Evolutionary conservation across 306 rosid species (phyloP).

Genomic region (Comarum palustre): DNA sequence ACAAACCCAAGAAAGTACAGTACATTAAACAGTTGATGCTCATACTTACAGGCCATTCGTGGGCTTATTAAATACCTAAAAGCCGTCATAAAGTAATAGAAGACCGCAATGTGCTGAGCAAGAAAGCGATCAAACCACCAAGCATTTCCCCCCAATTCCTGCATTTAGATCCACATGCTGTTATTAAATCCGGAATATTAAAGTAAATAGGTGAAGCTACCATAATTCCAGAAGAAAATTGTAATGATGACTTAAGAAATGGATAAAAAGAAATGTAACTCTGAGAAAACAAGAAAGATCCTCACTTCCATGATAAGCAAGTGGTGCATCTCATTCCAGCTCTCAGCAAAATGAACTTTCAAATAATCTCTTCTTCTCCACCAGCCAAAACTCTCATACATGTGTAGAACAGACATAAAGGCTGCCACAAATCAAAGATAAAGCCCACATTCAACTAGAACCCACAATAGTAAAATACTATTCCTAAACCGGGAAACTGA

Average conservation of each 20-base stretch:
- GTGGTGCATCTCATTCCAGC: slow-evolving; percentile 99
- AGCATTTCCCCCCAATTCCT: slow-evolving; percentile 94
- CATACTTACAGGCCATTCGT: slow-evolving; percentile 94
- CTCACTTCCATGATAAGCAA: slow-evolving; percentile 97
- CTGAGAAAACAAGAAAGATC: slow-evolving; percentile 18
- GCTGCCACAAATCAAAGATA: slow-evolving; percentile 43
- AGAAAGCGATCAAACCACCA: slow-evolving; percentile 99
- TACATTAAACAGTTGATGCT: slow-evolving; percentile 16
- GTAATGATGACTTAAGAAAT: not conserved
- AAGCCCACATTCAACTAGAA: slow-evolving; percentile 5
- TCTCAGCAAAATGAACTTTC: slow-evolving; percentile 98
- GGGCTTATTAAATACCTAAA: slow-evolving; percentile 82
- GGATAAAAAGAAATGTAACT: not conserved
- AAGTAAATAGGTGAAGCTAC: not conserved
- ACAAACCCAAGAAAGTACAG: slow-evolving; percentile 11
- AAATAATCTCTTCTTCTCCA: slow-evolving; percentile 96
- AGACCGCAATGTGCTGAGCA: slow-evolving; percentile 83
- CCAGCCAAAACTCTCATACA: slow-evolving; percentile 99
- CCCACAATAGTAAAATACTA: slow-evolving; percentile 5
- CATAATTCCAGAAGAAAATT: not conserved
- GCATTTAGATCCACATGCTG: slow-evolving; percentile 37
- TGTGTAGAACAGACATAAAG: slow-evolving; percentile 86
- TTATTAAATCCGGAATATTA: slow-evolving; percentile 5
- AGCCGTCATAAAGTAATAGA: slow-evolving; percentile 77
- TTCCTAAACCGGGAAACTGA: not conserved